Conservation (phyloP, 2,329 filamentous ascomycete species). For the Annulohypoxylon truncatum region DNA sequence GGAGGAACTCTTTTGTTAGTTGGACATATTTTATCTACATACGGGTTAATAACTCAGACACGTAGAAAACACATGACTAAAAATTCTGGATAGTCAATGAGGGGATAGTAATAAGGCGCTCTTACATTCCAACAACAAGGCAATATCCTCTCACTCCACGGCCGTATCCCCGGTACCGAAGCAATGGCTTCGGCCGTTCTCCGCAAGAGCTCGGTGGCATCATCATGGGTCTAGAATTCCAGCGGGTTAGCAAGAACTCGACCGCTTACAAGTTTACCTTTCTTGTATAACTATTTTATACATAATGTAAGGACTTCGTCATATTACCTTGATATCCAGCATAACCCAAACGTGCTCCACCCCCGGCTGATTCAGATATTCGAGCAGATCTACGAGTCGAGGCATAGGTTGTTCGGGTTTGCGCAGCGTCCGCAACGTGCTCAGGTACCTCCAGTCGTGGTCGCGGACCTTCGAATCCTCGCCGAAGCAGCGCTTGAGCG, state of each 20-base stretch:
- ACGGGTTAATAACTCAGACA: neutral
- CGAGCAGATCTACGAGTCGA: conserved; percentile 77
- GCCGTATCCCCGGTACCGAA: conserved; percentile 59
- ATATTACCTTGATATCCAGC: conserved; percentile 84
- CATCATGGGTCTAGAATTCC: conserved; percentile 71
- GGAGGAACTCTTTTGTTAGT: conserved; percentile 70
- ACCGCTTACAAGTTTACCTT: neutral
- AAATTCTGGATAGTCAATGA: neutral
- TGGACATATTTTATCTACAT: conserved; percentile 73
- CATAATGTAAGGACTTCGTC: neutral
- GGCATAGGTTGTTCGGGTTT: conserved; percentile 79
- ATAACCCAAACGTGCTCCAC: conserved; percentile 80
- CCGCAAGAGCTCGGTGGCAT: conserved; percentile 76
- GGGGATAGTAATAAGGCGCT: neutral
- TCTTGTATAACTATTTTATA: neutral
- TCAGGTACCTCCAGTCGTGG: conserved; percentile 80
- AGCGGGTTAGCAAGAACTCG: conserved; percentile 4
- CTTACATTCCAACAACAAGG: conserved; percentile 84
- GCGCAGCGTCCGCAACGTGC: conserved; percentile 72
- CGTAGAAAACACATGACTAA: neutral
- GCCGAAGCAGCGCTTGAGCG: conserved; percentile 84
- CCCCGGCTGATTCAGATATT: conserved; percentile 74
- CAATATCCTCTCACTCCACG: conserved; percentile 80
- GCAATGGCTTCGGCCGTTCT: conserved; percentile 73
- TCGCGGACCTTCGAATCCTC: conserved; percentile 77